These are phyloP conservation scores for Emiliania huxleyi DNA, from an alignment of 78 protist species.

Conservation along the genomic window DNA sequence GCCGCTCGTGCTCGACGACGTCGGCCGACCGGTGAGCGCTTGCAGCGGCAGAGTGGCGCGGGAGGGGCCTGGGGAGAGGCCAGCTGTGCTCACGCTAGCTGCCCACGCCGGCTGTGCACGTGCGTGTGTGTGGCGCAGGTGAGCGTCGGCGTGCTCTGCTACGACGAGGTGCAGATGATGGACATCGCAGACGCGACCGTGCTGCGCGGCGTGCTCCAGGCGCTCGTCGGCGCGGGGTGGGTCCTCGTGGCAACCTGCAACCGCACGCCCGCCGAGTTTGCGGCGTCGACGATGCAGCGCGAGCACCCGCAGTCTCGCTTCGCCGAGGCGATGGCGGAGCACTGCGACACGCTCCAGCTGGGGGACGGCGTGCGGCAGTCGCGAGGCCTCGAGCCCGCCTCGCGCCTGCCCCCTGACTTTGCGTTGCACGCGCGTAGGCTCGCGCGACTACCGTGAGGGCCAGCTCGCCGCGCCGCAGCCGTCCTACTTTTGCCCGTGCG, in stretches of 20 bases:
- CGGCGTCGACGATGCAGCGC: not conserved
- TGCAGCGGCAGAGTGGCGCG: not conserved
- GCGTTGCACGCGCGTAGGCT: too few species aligned
- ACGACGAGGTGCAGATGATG: conserved; percentile 41
- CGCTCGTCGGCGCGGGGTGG: not conserved
- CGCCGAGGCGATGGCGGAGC: not conserved
- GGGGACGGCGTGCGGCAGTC: not conserved
- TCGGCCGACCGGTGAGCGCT: too few species aligned
- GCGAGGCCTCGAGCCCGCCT: not conserved
- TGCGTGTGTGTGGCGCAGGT: too few species aligned
- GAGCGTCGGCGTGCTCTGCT: conserved; percentile 32
- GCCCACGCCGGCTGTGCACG: too few species aligned
- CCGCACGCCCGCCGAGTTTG: not conserved
- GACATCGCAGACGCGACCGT: conserved; percentile 36
- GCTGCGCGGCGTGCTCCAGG: not conserved
- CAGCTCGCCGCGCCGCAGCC: not conserved
- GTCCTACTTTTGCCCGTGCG: not conserved
- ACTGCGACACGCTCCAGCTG: not conserved
- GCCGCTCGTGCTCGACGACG: too few species aligned
- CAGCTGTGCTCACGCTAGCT: too few species aligned
- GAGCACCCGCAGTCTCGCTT: conserved; percentile 15
- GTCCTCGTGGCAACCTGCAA: conserved; percentile 40
- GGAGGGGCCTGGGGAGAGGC: too few species aligned
- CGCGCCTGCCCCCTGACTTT: not conserved
- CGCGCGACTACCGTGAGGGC: not conserved